These are phyloP conservation scores for Sutorius eximius DNA, from an alignment of 1,284 basidiomycete species.

Conservation along the genomic window DNA sequence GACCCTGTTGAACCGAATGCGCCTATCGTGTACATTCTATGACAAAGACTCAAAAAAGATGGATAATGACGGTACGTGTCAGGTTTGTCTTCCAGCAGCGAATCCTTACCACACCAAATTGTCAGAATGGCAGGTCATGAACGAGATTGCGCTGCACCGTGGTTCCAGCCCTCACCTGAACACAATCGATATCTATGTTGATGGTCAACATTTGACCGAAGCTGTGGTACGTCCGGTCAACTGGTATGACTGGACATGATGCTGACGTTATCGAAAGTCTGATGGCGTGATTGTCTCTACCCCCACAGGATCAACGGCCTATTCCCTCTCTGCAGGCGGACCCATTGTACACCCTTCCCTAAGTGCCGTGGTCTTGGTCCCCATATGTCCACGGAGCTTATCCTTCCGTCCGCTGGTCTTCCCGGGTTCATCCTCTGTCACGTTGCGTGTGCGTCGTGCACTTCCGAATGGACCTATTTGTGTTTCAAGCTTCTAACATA, in stretches of 20 bases:
- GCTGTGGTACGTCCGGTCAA: conserved; percentile 73
- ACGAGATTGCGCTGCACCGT: conserved; percentile 91
- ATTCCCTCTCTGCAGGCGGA: conserved; percentile 93
- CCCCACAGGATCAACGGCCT: conserved; percentile 96
- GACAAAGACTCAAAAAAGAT: conserved; percentile 60
- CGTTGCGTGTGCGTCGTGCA: conserved; percentile 66
- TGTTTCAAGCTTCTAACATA: background rate
- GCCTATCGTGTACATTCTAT: conserved; percentile 78
- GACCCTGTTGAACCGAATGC: conserved; percentile 84
- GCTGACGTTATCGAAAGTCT: conserved; percentile 53
- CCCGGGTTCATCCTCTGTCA: conserved; percentile 80
- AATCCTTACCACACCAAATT: conserved; percentile 3
- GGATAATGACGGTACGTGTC: conserved; percentile 53
- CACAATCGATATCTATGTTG: conserved; percentile 93
- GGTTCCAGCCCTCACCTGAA: conserved; percentile 91
- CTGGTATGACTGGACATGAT: conserved; percentile 9
- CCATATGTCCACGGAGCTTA: conserved; percentile 91
- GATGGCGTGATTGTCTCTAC: conserved; percentile 95
- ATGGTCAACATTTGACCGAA: conserved; percentile 93
- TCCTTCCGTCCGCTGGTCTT: conserved; percentile 93
- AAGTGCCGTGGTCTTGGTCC: conserved; percentile 88
- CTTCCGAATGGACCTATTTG: background rate
- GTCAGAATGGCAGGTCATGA: conserved; percentile 94
- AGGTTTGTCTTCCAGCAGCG: background rate
- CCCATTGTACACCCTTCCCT: conserved; percentile 95